A percentile compares a stretch with the other conserved stretches of the same genome.
Conservation (phyloP, 352 stramenopile genomes). For the Phytophthora meadii region DNA sequence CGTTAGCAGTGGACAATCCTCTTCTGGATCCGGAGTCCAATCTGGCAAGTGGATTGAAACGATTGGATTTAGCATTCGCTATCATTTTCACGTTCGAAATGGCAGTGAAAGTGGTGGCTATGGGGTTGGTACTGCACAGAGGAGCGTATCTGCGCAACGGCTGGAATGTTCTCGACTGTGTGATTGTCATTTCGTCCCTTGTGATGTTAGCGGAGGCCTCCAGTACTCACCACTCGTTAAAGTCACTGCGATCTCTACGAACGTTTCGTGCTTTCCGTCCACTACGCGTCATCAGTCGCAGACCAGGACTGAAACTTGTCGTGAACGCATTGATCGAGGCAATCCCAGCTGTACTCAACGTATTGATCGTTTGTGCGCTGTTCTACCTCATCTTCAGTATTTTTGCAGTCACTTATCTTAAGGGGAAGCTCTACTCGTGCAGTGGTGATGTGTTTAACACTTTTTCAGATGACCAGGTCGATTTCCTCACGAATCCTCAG, state of each 20-base stretch:
- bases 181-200: conserved; percentile 87
- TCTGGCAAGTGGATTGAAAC: conserved; percentile 44
- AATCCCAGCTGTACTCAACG: conserved; percentile 88
- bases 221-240: conserved; percentile 43
- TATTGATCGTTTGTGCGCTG: conserved; percentile 89
- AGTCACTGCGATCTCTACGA: conserved; percentile 83
- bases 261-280: conserved; percentile 87
- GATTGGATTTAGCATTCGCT: conserved; percentile 76
- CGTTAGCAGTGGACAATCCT: conserved; percentile 88
- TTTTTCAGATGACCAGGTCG: conserved; percentile 44
- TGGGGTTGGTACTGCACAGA: conserved; percentile 75
- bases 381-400: conserved; percentile 97
- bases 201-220: conserved; percentile 63
- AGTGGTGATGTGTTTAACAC: conserved; percentile 59
- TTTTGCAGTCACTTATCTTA: conserved; percentile 93
- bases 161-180: conserved; percentile 91
- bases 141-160: conserved; percentile 81
- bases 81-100: conserved; percentile 88
- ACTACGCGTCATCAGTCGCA: conserved; percentile 89
- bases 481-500: conserved; percentile 55
- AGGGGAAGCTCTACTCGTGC: conserved; percentile 89
- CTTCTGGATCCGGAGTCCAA: conserved; percentile 59
- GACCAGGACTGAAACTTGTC: conserved; percentile 87
- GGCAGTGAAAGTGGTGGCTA: conserved; percentile 85
- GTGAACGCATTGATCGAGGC: conserved; percentile 91